phyloP scores from a whole-genome alignment of 2,329 filamentous ascomycete species.

The Pseudopithomyces maydicus region DNA sequence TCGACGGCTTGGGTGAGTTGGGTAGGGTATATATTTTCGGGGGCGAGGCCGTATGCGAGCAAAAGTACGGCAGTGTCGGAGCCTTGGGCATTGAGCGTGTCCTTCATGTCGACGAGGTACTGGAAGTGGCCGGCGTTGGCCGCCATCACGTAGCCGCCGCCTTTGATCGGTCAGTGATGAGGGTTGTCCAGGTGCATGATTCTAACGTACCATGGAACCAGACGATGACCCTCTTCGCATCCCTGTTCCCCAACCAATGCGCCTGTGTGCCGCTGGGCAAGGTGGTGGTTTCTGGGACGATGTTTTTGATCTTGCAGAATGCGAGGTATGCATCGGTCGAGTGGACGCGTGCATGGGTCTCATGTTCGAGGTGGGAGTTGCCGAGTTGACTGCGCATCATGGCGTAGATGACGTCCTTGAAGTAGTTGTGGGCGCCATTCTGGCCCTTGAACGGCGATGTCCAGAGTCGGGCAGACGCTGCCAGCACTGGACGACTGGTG shows the following conservation, averaged over 20 bases:
- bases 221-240: conserved; percentile 48
- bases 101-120: conserved; percentile 53
- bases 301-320: conserved; percentile 39
- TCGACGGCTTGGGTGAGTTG: conserved; percentile 55
- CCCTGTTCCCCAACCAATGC: conserved; percentile 53
- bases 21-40: conserved; percentile 52
- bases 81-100: conserved; percentile 44
- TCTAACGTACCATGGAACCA: conserved; percentile 51
- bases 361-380: conserved; percentile 32
- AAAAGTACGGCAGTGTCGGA: conserved; percentile 57
- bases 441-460: conserved; percentile 44
- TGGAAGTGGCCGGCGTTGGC: conserved; percentile 54
- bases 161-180: conserved; percentile 36
- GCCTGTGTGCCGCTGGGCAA: conserved; percentile 50
- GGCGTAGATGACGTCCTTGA: conserved; percentile 42
- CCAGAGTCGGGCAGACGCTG: conserved; percentile 39
- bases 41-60: conserved; percentile 64
- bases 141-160: conserved; percentile 62
- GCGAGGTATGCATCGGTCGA: conserved; percentile 43
- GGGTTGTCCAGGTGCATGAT: not conserved
- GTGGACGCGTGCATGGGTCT: conserved; percentile 39
- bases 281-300: conserved; percentile 46
- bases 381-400: conserved; percentile 38
- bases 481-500: conserved; percentile 27
- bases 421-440: conserved; percentile 42